Conservation (phyloP, 192 early-diverging fungal genomes). For the Gonapodya prolifera region DNA sequence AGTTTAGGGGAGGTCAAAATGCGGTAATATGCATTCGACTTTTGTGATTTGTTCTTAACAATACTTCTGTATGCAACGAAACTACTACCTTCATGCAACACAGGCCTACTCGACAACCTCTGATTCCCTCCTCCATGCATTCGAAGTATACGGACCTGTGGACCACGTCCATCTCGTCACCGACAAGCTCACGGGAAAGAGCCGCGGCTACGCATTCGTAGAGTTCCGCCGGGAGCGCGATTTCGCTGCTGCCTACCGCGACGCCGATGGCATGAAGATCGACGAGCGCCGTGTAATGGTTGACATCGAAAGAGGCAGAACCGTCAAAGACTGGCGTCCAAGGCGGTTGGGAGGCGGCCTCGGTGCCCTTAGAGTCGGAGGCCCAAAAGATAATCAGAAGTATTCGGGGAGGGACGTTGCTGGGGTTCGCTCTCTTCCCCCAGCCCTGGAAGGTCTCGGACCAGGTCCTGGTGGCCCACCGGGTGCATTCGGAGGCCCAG, state of each 20-base stretch:
- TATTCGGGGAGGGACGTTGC: constrained; percentile 33
- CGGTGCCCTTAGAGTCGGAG: constrained; percentile 56
- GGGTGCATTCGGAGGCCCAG: constrained; percentile 14
- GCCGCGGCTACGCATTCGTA: constrained; percentile 89
- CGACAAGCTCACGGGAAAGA: constrained; percentile 45
- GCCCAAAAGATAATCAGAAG: constrained; percentile 31
- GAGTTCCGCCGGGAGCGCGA: constrained; percentile 84
- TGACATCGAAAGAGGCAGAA: constrained; percentile 92
- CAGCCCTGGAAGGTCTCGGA: constrained; percentile 12
- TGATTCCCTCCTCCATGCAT: constrained; percentile 59
- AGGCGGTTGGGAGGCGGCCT: constrained; percentile 72
- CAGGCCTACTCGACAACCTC: constrained; percentile 62
- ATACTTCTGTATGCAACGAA: too few relatives aligned
- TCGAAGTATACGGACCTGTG: constrained; percentile 71
- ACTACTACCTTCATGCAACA: too few relatives aligned
- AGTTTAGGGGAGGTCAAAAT: too few relatives aligned
- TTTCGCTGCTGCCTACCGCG: constrained; percentile 62
- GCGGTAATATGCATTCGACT: too few relatives aligned
- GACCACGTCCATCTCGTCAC: constrained; percentile 66
- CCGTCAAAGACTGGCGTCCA: constrained; percentile 90
- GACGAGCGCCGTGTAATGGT: constrained; percentile 73
- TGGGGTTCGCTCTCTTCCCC: constrained; percentile 11
- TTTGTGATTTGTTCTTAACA: too few relatives aligned
- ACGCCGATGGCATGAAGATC: constrained; percentile 79
- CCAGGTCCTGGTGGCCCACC: constrained; percentile 14